Base-by-base conservation (phyloP, 2,329 filamentous ascomycete genomes). In the Trichoderma breve region DNA sequence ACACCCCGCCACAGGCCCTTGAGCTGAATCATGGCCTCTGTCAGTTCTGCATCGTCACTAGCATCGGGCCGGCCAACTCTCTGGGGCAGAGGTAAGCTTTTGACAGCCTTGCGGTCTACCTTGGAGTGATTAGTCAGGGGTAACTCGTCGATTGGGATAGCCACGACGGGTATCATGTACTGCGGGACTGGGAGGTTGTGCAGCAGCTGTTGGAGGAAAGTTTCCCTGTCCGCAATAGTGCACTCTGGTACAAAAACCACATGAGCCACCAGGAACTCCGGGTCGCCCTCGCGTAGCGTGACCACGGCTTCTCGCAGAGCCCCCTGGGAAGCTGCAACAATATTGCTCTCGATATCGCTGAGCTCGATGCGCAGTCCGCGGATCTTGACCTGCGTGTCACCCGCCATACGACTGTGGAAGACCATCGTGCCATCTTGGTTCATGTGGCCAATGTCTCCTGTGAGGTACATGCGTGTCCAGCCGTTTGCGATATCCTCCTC, bases 341-440 rank as follows among this genome's bases (percentile, higher is more conserved):
- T 39, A 39, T 39, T 39, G 36, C 36, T 39, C 15, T 39, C 36
- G 36, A 39, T 39, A 18, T 39, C 36, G 36, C 36, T 39, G 6
- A 39, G 36, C 36, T 39, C 15, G 36, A 39, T 39, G 36, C 36
- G 36, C 8, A 39, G 36, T 18, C 36, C 36, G 6, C 36, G 36
- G 36, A 86, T 75, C 74, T 86, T 86, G 73, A 86, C 74, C 36
- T 84, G 81, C 0, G 78, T 80, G 73, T 85, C 82, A 1, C 80
- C 82, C 1, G 58, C 75, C 6, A 82, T 80, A 3, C 83, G 80
- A 3, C 81, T 80, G 6, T 78, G 64, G 65, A 82, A 77, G 0
- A 78, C 71, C 7, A 85, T 71, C 0, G 76, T 61, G 0, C 83
- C 83, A 28, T 82, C 77, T 1, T 72, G 11, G 6, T 70, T 71